Conservation (phyloP, 139 green algal genomes). For the Coelastrella sp. region DNA sequence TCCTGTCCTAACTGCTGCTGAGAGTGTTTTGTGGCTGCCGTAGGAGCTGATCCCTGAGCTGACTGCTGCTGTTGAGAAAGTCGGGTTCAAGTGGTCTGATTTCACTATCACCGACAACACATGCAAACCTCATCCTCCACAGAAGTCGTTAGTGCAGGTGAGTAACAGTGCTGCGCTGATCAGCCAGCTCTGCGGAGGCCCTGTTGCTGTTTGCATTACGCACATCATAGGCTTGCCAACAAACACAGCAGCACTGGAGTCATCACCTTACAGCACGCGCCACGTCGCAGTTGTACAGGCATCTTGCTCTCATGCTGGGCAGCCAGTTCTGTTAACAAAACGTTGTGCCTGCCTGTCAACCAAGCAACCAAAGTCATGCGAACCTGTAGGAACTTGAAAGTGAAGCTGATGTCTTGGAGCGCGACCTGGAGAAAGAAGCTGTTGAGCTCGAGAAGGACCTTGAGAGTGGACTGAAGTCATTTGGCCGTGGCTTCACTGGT, state of each 20-base stretch:
- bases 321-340: too few species aligned
- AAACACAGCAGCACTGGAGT: too few species aligned
- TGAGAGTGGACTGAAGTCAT: conserved; percentile 66
- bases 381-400: background rate
- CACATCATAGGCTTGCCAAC: too few species aligned
- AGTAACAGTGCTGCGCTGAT: background rate
- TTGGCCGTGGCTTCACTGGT: conserved; percentile 81
- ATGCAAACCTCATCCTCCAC: conserved; percentile 73
- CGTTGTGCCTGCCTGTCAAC: background rate
- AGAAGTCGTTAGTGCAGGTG: conserved; percentile 46
- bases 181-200: background rate
- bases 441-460: conserved; percentile 31
- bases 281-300: too few species aligned
- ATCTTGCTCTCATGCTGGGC: too few species aligned
- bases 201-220: too few species aligned
- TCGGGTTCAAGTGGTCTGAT: conserved; percentile 64
- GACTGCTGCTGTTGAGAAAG: conserved; percentile 30
- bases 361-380: too few species aligned
- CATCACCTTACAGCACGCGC: too few species aligned
- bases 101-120: conserved; percentile 91
- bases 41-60: conserved; percentile 49
- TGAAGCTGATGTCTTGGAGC: background rate
- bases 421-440: conserved; percentile 1
- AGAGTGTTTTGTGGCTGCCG: background rate
- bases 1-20: background rate